Conservation (phyloP, 2,329 filamentous ascomycete genomes). For the Aspergillus transmontanensis region DNA sequence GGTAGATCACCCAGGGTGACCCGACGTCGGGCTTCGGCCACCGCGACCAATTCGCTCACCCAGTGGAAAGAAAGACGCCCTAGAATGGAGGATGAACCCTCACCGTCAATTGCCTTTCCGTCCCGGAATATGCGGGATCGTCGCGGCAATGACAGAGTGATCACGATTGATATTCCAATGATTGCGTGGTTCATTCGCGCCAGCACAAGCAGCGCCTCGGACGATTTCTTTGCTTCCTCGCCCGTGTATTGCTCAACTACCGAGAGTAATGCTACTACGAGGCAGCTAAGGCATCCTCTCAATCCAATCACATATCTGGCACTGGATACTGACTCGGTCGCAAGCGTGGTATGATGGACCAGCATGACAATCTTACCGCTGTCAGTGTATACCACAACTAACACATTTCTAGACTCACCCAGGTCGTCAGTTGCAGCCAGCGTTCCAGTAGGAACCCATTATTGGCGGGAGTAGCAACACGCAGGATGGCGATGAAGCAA, state of each 20-base stretch:
- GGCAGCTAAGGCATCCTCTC: background rate
- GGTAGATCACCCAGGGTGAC: background rate
- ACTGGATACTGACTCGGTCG: background rate
- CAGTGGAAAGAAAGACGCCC: slow-evolving; percentile 2
- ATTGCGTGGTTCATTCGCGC: background rate
- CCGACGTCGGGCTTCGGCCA: background rate
- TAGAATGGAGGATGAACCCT: background rate
- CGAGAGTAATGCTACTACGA: background rate
- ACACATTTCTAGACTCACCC: background rate
- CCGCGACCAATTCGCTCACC: background rate
- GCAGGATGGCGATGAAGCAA: background rate
- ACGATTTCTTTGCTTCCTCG: background rate
- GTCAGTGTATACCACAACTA: background rate
- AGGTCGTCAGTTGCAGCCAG: background rate
- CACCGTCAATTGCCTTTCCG: background rate
- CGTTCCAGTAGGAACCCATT: background rate
- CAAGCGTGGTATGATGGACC: background rate
- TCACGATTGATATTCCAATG: background rate
- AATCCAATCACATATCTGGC: background rate
- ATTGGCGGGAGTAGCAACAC: background rate
- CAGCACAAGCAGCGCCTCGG: background rate
- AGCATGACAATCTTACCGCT: background rate
- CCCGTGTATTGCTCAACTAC: background rate
- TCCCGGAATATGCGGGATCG: background rate
- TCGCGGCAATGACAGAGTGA: slow-evolving; percentile 1